phyloP scores from a whole-genome alignment of 352 stramenopile species.

The Phytopythium aichiense region DNA sequence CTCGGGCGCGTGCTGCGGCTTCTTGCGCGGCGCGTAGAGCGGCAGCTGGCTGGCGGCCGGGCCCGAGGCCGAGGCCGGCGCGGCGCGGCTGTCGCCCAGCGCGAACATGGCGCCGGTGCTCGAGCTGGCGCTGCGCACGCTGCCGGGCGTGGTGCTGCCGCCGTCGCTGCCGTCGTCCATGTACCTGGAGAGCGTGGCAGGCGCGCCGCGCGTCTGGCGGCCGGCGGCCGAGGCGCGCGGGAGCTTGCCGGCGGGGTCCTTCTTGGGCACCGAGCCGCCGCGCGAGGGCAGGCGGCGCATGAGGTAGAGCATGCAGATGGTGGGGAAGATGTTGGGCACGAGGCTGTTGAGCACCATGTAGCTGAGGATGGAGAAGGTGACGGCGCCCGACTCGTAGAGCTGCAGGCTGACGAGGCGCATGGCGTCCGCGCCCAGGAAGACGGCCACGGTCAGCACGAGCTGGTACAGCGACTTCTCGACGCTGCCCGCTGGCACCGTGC shows the following conservation, averaged over 20 bases:
- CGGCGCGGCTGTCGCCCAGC: slow-evolving; percentile 9
- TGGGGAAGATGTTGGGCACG: slow-evolving; percentile 80
- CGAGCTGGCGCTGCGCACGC: slow-evolving; percentile 14
- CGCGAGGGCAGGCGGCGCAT: slow-evolving; percentile 61
- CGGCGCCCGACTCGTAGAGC: slow-evolving; percentile 40
- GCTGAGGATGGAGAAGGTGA: slow-evolving; percentile 54
- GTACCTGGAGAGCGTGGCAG: slow-evolving; percentile 54
- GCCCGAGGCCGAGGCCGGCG: not conserved
- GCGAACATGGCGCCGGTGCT: slow-evolving; percentile 12
- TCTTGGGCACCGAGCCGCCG: slow-evolving; percentile 12
- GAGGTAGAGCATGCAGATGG: slow-evolving; percentile 88
- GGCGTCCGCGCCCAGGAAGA: slow-evolving; percentile 74
- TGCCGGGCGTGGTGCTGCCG: slow-evolving; percentile 18
- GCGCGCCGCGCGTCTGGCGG: slow-evolving; percentile 1
- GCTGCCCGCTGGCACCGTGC: slow-evolving; percentile 57
- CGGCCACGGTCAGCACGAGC: slow-evolving; percentile 75
- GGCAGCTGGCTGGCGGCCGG: slow-evolving; percentile 12
- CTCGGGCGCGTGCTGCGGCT: slow-evolving; percentile 16
- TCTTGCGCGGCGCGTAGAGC: slow-evolving; percentile 5
- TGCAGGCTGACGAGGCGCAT: slow-evolving; percentile 62
- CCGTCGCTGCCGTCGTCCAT: slow-evolving; percentile 39
- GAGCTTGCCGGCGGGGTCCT: slow-evolving; percentile 17
- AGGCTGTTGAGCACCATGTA: slow-evolving; percentile 76
- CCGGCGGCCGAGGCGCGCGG: not conserved
- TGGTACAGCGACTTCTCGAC: slow-evolving; percentile 80